These are phyloP conservation scores for Anthracocystis setariae DNA, from an alignment of 1,284 basidiomycete genomes.

Conservation along the genomic window DNA sequence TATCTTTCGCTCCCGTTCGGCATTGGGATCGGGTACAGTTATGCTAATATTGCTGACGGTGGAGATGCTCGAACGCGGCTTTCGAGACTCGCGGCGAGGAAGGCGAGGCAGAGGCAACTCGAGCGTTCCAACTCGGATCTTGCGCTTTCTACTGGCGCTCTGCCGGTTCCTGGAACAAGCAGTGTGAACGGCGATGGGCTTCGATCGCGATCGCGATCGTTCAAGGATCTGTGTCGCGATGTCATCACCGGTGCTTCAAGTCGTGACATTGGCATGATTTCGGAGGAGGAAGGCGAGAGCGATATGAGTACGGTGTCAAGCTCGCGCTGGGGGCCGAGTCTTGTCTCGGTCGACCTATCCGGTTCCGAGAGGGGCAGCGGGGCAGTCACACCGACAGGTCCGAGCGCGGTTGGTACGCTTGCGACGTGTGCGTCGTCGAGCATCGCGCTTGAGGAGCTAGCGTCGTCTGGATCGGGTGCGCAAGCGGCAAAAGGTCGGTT, in stretches of 20 bases:
- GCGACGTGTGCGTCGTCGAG: constrained; percentile 5
- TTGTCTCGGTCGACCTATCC: constrained; percentile 27
- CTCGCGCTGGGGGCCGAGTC: constrained; percentile 22
- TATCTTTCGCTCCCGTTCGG: constrained; percentile 46
- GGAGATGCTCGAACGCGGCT: constrained; percentile 25
- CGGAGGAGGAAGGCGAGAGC: constrained; percentile 27
- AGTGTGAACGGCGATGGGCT: constrained; percentile 24
- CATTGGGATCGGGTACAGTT: constrained; percentile 48
- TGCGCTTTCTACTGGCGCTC: constrained; percentile 29
- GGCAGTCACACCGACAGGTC: constrained; percentile 29
- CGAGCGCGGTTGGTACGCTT: constrained; percentile 2
- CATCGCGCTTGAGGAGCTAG: constrained; percentile 29
- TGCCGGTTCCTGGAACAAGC: constrained; percentile 26
- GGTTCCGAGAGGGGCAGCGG: constrained; percentile 31
- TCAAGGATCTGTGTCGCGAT: constrained; percentile 42
- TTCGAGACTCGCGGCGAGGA: constrained; percentile 17
- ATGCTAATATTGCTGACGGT: constrained; percentile 31
- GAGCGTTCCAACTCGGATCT: constrained; percentile 10
- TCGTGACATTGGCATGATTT: constrained; percentile 22
- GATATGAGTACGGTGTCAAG: constrained; percentile 29
- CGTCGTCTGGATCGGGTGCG: constrained; percentile 1
- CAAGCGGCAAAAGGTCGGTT: constrained; percentile 25
- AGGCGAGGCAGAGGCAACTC: constrained; percentile 6
- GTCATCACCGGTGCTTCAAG: constrained; percentile 16
- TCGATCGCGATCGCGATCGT: constrained; percentile 33